These are phyloP conservation scores for Favolaschia claudopus DNA, from an alignment of 768 basidiomycete genomes.

Conservation along the genomic window DNA sequence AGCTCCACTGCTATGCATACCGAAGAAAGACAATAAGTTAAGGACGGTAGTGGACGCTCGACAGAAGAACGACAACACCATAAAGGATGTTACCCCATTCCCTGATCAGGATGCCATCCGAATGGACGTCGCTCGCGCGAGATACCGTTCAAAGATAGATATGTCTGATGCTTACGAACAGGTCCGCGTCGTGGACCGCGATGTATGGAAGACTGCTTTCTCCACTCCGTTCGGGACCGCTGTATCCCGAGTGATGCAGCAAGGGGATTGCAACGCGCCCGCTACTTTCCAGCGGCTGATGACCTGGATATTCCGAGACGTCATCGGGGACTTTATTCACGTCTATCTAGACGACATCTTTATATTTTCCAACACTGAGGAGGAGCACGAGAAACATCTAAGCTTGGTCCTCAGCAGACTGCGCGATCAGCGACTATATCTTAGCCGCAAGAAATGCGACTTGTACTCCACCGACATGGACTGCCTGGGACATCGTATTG, in stretches of 20 bases:
- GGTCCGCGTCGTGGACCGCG: constrained; percentile 29
- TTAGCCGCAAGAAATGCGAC: constrained; percentile 36
- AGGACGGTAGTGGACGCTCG: constrained; percentile 43
- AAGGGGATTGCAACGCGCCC: constrained; percentile 55
- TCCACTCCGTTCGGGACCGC: constrained; percentile 19
- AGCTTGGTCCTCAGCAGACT: constrained; percentile 38
- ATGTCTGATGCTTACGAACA: constrained; percentile 44
- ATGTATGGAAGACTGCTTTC: constrained; percentile 35
- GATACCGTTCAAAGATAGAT: constrained; percentile 41
- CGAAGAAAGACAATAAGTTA: constrained; percentile 36
- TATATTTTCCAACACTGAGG: constrained; percentile 42
- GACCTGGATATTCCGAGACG: constrained; percentile 45
- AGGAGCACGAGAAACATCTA: constrained; percentile 47
- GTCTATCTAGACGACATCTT: constrained; percentile 56
- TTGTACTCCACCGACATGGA: constrained; percentile 24
- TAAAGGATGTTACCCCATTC: constrained; percentile 44
- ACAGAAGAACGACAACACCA: constrained; percentile 49
- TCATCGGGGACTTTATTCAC: constrained; percentile 47
- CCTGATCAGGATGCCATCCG: constrained; percentile 14
- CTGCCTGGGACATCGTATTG: constrained; percentile 36
- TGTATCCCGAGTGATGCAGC: neutral
- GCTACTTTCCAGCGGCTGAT: constrained; percentile 55
- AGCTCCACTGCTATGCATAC: constrained; percentile 32
- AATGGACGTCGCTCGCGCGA: constrained; percentile 37
- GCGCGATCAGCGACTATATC: constrained; percentile 35